A percentile compares a stretch with the other conserved stretches of the same genome.
These are phyloP conservation scores for Sugiyamaella smithiae DNA, from an alignment of 805 yeast species.

Conservation along the genomic window DNA sequence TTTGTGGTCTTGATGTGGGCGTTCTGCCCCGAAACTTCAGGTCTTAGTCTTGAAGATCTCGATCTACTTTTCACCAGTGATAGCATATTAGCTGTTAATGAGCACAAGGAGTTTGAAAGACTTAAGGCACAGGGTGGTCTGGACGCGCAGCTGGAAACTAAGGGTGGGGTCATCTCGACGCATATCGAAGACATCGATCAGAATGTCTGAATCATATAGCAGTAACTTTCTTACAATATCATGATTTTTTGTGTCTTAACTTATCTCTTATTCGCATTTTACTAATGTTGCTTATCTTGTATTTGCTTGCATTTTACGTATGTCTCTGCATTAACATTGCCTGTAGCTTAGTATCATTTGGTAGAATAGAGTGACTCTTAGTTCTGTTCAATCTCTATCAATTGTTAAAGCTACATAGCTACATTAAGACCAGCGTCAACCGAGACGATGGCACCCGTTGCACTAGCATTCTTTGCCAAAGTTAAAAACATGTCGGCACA, in stretches of 20 bases:
- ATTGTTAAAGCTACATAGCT: background rate
- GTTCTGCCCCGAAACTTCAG: background rate
- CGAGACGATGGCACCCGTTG: slow-evolving; percentile 33
- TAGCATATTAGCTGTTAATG: slow-evolving; percentile 6
- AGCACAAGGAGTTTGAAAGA: slow-evolving; percentile 5
- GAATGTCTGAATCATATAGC: no score
- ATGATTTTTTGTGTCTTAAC: no score
- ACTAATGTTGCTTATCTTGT: no score
- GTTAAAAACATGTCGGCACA: slow-evolving; percentile 28
- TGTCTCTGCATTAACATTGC: no score
- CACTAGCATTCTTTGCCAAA: slow-evolving; percentile 26
- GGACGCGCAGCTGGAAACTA: slow-evolving; percentile 8
- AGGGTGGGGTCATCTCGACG: background rate
- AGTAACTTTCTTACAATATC: no score
- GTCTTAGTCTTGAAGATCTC: background rate
- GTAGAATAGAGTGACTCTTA: no score
- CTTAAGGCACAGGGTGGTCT: slow-evolving; percentile 5
- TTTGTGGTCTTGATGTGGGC: background rate
- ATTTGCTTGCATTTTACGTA: no score
- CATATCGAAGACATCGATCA: background rate
- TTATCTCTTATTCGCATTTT: no score
- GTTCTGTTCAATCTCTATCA: no score
- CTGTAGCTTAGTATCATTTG: no score
- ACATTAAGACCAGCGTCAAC: slow-evolving; percentile 35
- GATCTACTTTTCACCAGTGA: slow-evolving; percentile 3